These are phyloP conservation scores for Moesziomyces sp. DNA, from an alignment of 1,284 basidiomycete genomes.

Conservation along the genomic window DNA sequence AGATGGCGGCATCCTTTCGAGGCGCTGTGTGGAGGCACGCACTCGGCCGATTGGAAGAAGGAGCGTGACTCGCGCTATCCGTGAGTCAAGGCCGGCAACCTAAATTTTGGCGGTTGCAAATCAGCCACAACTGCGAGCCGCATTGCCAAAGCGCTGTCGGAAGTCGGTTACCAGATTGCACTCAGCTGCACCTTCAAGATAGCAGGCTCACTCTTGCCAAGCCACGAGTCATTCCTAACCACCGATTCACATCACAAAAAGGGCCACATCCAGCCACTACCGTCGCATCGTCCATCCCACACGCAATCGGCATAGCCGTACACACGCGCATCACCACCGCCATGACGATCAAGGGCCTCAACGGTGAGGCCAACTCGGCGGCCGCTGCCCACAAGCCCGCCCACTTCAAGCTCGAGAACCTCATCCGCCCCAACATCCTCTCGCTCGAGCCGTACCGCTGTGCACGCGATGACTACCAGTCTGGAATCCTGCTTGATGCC, in stretches of 20 bases:
- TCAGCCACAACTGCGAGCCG: neutral
- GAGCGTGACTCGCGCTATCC: conserved; percentile 20
- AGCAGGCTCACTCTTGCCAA: neutral
- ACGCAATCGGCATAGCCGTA: too few relatives aligned
- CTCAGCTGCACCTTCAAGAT: neutral
- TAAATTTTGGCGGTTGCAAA: conserved; percentile 12
- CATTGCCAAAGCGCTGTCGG: neutral
- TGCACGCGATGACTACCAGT: conserved; percentile 93
- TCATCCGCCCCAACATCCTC: conserved; percentile 93
- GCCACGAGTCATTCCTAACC: neutral
- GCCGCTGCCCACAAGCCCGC: conserved; percentile 61
- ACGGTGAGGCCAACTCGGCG: conserved; percentile 23
- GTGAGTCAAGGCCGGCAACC: conserved; percentile 20
- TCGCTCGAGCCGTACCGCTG: conserved; percentile 91
- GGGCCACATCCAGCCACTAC: too few relatives aligned
- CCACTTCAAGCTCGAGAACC: conserved; percentile 65
- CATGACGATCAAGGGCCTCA: conserved; percentile 53
- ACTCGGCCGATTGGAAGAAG: conserved; percentile 47
- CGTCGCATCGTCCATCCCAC: neutral
- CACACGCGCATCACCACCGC: neutral
- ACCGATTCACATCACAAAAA: neutral
- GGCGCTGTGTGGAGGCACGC: conserved; percentile 8
- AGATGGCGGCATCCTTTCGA: neutral
- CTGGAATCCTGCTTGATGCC: conserved; percentile 94
- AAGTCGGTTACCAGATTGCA: neutral